Percentiles rank a stretch among this genome's conserved stretches.
Evolutionary conservation across 257 asterid species (phyloP).

Genomic region (Forsythia viridissima): DNA sequence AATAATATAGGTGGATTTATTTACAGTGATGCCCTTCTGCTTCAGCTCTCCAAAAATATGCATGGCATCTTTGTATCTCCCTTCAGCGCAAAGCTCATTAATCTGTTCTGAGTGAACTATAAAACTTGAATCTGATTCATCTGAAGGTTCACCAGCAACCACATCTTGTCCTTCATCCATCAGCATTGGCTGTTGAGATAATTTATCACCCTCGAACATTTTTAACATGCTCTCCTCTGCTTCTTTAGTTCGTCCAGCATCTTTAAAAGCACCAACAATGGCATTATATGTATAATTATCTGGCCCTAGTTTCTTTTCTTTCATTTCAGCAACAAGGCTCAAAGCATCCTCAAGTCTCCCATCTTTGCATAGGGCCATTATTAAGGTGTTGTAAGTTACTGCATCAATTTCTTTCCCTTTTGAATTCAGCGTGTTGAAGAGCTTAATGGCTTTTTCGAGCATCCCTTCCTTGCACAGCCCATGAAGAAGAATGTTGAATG

Average conservation of each 20-base stretch:
- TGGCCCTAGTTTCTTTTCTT: constrained; percentile 69
- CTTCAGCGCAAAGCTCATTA: constrained; percentile 65
- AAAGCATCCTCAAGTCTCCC: constrained; percentile 66
- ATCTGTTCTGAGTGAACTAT: constrained; percentile 56
- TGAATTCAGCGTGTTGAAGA: constrained; percentile 60
- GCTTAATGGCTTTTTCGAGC: constrained; percentile 77
- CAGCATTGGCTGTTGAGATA: constrained; percentile 17
- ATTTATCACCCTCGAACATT: constrained; percentile 37
- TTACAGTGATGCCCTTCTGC: constrained; percentile 56
- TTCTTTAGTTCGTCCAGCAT: constrained; percentile 56
- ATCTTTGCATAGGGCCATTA: constrained; percentile 71
- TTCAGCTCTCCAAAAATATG: constrained; percentile 48
- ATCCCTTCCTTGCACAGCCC: constrained; percentile 74
- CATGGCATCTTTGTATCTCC: constrained; percentile 90
- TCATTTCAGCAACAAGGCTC: constrained; percentile 66
- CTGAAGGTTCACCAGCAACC: constrained; percentile 28
- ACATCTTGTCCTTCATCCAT: constrained; percentile 30
- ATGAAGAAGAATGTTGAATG: constrained; percentile 75
- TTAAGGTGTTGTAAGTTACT: constrained; percentile 75
- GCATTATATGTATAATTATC: constrained; percentile 64
- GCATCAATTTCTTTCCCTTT: constrained; percentile 66
- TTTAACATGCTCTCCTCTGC: constrained; percentile 56
- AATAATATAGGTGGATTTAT: constrained; percentile 57
- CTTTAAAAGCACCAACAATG: constrained; percentile 51
- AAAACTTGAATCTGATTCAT: constrained; percentile 41